phyloP scores from a whole-genome alignment of 2,329 filamentous ascomycete genomes.

The Didymella arachidicola region DNA sequence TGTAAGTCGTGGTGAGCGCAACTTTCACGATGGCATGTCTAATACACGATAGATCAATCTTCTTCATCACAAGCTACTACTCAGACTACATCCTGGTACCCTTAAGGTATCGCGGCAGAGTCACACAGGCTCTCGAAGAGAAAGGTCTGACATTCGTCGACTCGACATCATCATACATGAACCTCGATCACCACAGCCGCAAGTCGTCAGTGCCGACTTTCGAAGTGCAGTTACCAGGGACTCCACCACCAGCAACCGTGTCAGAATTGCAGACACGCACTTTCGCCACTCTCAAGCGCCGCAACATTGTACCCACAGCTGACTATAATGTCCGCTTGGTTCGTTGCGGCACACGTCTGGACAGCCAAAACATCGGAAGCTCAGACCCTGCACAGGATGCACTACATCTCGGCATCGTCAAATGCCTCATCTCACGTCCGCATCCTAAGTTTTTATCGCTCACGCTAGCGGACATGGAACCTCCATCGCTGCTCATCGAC shows the following conservation, averaged over 20 bases:
- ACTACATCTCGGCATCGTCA: conserved; percentile 58
- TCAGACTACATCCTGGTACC: conserved; percentile 96
- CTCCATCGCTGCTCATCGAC: conserved; percentile 76
- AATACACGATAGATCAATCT: conserved; percentile 72
- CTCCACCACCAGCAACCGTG: conserved; percentile 79
- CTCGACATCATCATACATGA: conserved; percentile 68
- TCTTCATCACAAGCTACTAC: conserved; percentile 99
- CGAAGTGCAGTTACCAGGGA: conserved; percentile 63
- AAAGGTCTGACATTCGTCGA: conserved; percentile 85
- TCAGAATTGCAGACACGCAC: conserved; percentile 83
- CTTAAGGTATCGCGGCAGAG: conserved; percentile 73
- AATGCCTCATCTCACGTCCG: conserved; percentile 57
- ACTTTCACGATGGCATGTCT: conserved; percentile 2
- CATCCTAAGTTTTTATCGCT: conserved; percentile 75
- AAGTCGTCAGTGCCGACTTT: conserved; percentile 57
- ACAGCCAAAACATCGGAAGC: conserved; percentile 42
- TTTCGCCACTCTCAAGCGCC: conserved; percentile 81
- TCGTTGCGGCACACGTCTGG: conserved; percentile 76
- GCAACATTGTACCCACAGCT: conserved; percentile 76
- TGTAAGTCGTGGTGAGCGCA: conserved; percentile 58
- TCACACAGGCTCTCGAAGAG: conserved; percentile 77
- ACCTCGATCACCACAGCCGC: conserved; percentile 58
- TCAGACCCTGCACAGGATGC: conserved; percentile 52
- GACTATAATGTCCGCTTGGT: conserved; percentile 74
- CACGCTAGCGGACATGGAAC: conserved; percentile 75